phyloP scores from a whole-genome alignment of 176 grass and related monocot species.

The Lolium rigidum region DNA sequence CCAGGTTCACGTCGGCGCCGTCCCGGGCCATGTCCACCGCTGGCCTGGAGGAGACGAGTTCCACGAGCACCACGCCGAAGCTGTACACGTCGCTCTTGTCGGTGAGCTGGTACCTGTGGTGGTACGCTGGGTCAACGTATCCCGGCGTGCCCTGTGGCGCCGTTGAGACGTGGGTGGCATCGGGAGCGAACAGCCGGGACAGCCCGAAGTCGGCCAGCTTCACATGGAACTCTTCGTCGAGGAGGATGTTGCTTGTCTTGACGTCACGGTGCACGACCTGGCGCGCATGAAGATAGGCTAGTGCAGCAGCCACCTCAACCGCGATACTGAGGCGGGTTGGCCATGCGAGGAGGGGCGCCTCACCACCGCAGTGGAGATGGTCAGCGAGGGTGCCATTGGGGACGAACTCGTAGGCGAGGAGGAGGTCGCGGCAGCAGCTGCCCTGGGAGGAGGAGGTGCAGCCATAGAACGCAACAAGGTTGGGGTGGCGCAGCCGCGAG shows the following conservation, averaged over 20 bases:
- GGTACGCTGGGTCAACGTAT: constrained; percentile 64
- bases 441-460: constrained; percentile 45
- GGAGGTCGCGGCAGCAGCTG: constrained; percentile 40
- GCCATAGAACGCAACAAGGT: constrained; percentile 67
- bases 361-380: constrained; percentile 46
- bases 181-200: constrained; percentile 50
- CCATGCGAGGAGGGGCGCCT: constrained; percentile 17
- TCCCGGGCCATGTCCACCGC: constrained; percentile 51
- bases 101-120: constrained; percentile 64
- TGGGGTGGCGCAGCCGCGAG: constrained; percentile 60
- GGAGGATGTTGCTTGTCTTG: constrained; percentile 72
- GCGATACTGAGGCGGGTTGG: constrained; percentile 38
- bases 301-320: constrained; percentile 59
- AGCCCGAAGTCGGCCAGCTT: constrained; percentile 80
- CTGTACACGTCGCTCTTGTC: constrained; percentile 86
- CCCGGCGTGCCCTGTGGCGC: constrained; percentile 74
- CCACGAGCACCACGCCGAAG: constrained; percentile 63
- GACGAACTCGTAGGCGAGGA: constrained; percentile 78
- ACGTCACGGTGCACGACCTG: constrained; percentile 67
- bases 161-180: constrained; percentile 61
- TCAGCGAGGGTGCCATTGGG: constrained; percentile 71
- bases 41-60: constrained; percentile 61
- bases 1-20: constrained; percentile 47
- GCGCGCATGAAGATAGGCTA: constrained; percentile 54
- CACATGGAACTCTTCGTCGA: constrained; percentile 55